phyloP scores from a whole-genome alignment of 2,329 filamentous ascomycete species.

The Epichloe gansuensis region DNA sequence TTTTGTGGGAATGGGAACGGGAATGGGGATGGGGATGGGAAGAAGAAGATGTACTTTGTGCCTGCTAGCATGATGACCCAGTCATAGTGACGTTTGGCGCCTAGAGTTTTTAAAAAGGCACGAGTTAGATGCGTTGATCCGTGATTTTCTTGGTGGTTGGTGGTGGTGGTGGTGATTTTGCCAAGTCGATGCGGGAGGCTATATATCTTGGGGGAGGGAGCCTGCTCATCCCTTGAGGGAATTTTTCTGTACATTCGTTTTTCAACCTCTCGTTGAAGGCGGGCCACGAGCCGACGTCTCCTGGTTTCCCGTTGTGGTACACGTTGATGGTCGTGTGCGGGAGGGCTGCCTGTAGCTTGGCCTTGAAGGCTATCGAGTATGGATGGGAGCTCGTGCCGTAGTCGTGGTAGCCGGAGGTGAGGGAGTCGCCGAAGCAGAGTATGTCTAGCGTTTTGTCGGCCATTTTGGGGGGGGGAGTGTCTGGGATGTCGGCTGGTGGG shows the following conservation, averaged over 20 bases:
- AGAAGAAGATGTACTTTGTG: constrained; percentile 36
- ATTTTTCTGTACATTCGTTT: constrained; percentile 19
- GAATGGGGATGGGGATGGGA: background rate
- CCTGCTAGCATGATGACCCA: constrained; percentile 53
- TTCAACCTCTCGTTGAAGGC: constrained; percentile 20
- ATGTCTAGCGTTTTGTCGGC: constrained; percentile 29
- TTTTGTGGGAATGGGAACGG: background rate
- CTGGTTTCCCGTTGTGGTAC: constrained; percentile 36
- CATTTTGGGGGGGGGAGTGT: background rate
- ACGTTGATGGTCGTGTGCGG: constrained; percentile 29
- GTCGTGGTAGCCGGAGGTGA: constrained; percentile 42
- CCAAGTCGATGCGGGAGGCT: too few species aligned
- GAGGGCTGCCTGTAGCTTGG: constrained; percentile 33
- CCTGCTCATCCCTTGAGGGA: background rate
- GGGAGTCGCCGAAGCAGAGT: constrained; percentile 52
- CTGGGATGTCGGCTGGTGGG: too few species aligned
- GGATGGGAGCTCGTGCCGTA: constrained; percentile 34
- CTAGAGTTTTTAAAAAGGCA: constrained; percentile 5
- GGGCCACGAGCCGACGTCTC: constrained; percentile 32
- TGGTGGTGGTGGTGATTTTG: too few species aligned
- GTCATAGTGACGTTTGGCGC: constrained; percentile 28
- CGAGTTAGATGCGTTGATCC: too few species aligned
- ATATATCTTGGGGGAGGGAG: background rate
- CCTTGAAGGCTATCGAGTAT: constrained; percentile 36
- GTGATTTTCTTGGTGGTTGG: too few species aligned